Base-by-base conservation (phyloP, 225 moss, liverwort and hornwort genomes). In the Lunularia cruciata region DNA sequence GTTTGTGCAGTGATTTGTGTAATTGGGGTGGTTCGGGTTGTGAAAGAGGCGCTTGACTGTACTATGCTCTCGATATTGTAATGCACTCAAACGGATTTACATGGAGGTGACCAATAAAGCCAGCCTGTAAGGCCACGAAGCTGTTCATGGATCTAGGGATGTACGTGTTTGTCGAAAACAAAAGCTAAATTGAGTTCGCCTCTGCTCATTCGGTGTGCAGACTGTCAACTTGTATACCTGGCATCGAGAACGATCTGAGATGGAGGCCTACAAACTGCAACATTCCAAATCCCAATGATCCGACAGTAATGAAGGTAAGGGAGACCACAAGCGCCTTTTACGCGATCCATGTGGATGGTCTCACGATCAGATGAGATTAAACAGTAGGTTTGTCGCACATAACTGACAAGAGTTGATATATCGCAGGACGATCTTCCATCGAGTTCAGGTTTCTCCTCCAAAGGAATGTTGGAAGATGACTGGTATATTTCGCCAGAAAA, bases 391-490 rank as follows among this genome's bases (percentile, higher is more conserved):
- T 51, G 28, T 12, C 32, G 19, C 9, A 53, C 38, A 23, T 40
- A 1, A 2, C 35, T 18, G 53, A 5, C 7, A 6, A 0, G 38
- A 1, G 37, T n/a, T n/a, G 15, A 9, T 35, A 14, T 35, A 8
- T 69, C 60, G 76, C 81, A 81, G 81, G 73, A 81, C 15, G 69
- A 61, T 64, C 73, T 76, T 65, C 73, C 81, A 22, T 51, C 76
- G n/a, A 64, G 69, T 52, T 76, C 81, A 3, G 65, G 73, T 39
- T 76, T 73, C 35, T 63, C 20, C 18, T 60, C 73, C 3, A 81
- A 73, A 34, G 81, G 73, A 48, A 73, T 81, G 51, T 63, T 77
- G 69, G 81, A 81, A 13, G 77, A 77, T 16, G 77, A 82, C 47
- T 76, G 72, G 75, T 82, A 73, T 67, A 64, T 70, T n/a, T n/a